These are phyloP conservation scores for Colletotrichum brevisporum DNA, from an alignment of 2,329 filamentous ascomycete species.

Conservation along the genomic window DNA sequence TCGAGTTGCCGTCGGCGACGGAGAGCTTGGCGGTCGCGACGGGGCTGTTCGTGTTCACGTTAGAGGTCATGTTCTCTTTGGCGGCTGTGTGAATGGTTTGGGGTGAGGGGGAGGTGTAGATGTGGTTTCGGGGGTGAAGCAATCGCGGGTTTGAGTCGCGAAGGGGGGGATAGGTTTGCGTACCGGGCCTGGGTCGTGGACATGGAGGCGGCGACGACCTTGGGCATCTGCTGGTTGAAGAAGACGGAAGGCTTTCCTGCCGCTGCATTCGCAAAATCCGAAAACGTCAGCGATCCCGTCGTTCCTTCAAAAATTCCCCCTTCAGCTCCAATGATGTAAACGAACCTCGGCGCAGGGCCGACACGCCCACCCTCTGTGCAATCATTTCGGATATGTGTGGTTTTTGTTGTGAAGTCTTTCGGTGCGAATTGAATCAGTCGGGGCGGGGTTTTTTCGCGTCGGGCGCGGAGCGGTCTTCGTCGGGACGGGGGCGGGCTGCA, in stretches of 20 bases:
- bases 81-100: not conserved
- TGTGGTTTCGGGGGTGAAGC: slow-evolving; percentile 3
- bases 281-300: slow-evolving; percentile 23
- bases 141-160: not conserved
- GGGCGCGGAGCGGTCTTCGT: slow-evolving; percentile 6
- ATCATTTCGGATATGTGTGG: slow-evolving; percentile 62
- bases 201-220: slow-evolving; percentile 59
- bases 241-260: slow-evolving; percentile 59
- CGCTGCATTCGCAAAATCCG: slow-evolving; percentile 37
- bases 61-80: not conserved
- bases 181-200: slow-evolving; percentile 65
- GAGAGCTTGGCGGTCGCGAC: slow-evolving; percentile 72
- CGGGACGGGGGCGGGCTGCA: slow-evolving; percentile 33
- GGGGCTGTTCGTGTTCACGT: slow-evolving; percentile 53
- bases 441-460: not conserved
- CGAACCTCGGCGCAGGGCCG: slow-evolving; percentile 72
- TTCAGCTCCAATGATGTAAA: slow-evolving; percentile 28
- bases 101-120: not conserved
- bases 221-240: slow-evolving; percentile 64
- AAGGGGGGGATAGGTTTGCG: slow-evolving; percentile 31
- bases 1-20: slow-evolving; percentile 66
- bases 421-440: not conserved
- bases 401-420: not conserved
- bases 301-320: not conserved
- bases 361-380: slow-evolving; percentile 70